These are phyloP conservation scores for Sextonia rubra DNA, from an alignment of 164 flowering plant species.

Conservation along the genomic window DNA sequence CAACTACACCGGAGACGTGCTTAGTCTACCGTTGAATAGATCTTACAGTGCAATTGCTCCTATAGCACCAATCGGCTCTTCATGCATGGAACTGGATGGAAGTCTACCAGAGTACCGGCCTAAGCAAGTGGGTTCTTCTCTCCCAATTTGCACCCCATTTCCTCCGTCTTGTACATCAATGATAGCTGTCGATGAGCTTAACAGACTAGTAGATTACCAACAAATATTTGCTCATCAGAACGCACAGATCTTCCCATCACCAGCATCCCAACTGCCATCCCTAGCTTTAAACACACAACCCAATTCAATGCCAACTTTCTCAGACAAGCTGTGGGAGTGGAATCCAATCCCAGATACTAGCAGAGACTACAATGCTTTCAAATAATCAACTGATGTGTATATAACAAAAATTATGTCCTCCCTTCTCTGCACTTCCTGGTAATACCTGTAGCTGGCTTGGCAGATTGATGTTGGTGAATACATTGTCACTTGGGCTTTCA, in stretches of 20 bases:
- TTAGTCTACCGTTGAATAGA: conserved; percentile 35
- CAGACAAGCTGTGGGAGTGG: conserved; percentile 74
- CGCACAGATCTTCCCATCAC: conserved; percentile 11
- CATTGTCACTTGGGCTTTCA: conserved; percentile 1
- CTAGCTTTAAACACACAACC: conserved; percentile 21
- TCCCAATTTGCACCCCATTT: conserved; percentile 16
- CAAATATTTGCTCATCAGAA: conserved; percentile 21
- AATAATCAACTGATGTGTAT: conserved; percentile 22
- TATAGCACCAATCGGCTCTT: background rate
- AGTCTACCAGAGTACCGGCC: conserved; percentile 11
- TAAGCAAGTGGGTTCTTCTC: conserved; percentile 11
- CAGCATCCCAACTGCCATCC: conserved; percentile 10
- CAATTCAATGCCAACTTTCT: conserved; percentile 26
- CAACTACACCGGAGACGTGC: conserved; percentile 34
- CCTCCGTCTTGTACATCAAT: conserved; percentile 16
- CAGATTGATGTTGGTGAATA: conserved; percentile 4
- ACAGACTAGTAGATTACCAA: conserved; percentile 46
- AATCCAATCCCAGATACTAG: conserved; percentile 42
- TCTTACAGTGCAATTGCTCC: conserved; percentile 16
- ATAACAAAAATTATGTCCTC: background rate
- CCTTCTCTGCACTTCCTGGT: background rate
- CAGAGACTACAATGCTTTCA: conserved; percentile 42
- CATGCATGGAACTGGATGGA: conserved; percentile 17
- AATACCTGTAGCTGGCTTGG: background rate
- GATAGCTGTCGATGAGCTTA: conserved; percentile 50